Evolutionary conservation across 352 stramenopile genomes (phyloP).

Genomic region (Sclerospora graminicola): DNA sequence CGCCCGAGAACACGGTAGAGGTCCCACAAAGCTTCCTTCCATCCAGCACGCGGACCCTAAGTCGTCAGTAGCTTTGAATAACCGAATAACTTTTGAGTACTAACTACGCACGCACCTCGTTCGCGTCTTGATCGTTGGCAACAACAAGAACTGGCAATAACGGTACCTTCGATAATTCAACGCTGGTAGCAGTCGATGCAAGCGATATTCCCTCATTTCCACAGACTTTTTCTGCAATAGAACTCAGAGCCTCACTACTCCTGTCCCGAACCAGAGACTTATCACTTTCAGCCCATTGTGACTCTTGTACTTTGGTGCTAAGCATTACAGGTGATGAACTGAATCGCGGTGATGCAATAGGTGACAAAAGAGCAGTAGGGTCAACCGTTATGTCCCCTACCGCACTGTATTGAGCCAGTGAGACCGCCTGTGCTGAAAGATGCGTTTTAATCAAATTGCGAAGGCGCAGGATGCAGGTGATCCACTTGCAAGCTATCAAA

Average conservation of each 20-base stretch:
- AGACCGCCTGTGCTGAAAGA: constrained; percentile 26
- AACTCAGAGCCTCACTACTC: constrained; percentile 28
- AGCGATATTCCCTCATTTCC: constrained; percentile 16
- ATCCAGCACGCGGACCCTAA: constrained; percentile 25
- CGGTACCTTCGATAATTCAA: constrained; percentile 14
- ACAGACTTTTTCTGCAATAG: constrained; percentile 14
- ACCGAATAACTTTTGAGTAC: background rate
- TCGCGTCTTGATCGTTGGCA: constrained; percentile 12
- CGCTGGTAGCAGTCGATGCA: constrained; percentile 16
- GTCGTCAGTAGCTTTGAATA: too few relatives aligned
- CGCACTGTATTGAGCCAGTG: constrained; percentile 21
- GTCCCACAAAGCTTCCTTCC: constrained; percentile 59
- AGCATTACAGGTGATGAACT: constrained; percentile 21
- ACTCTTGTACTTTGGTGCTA: constrained; percentile 30
- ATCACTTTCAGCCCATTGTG: constrained; percentile 19
- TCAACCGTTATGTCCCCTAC: constrained; percentile 45
- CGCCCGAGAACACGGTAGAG: constrained; percentile 53
- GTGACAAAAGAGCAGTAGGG: constrained; percentile 32
- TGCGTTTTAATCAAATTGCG: constrained; percentile 57
- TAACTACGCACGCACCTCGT: constrained; percentile 37
- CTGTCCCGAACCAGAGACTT: constrained; percentile 25
- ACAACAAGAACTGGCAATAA: constrained; percentile 8
- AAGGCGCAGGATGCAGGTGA: constrained; percentile 62
- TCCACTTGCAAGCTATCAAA: constrained; percentile 59
- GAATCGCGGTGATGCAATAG: constrained; percentile 32